Conservation (phyloP, 129 eudicot species). For the Ambrosia artemisiifolia region DNA sequence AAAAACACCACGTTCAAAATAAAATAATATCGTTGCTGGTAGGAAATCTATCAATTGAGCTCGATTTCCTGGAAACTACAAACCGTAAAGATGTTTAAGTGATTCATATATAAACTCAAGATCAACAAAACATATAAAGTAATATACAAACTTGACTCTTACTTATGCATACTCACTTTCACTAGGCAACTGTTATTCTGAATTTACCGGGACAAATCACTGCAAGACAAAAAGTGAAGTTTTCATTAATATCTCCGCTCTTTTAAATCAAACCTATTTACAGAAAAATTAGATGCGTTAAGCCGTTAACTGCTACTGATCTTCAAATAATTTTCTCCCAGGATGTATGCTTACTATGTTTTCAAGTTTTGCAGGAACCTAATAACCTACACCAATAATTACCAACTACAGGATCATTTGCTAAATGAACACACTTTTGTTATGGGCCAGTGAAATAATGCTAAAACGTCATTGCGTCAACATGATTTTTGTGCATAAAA, state of each 20-base stretch:
- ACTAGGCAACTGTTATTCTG: conserved; percentile 6
- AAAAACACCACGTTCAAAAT: conserved; percentile 39
- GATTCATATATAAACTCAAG: neutral
- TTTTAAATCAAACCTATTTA: neutral
- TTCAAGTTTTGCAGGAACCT: conserved; percentile 8
- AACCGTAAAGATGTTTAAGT: conserved; percentile 7
- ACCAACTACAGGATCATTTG: neutral
- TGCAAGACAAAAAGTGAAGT: conserved; percentile 19
- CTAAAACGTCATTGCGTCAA: neutral
- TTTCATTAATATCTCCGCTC: neutral
- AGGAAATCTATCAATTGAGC: conserved; percentile 47
- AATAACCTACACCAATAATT: neutral
- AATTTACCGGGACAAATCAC: conserved; percentile 23
- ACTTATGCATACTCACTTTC: conserved; percentile 32
- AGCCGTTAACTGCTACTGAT: neutral
- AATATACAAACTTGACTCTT: conserved; percentile 14
- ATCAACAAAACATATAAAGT: neutral
- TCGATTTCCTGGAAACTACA: conserved; percentile 31
- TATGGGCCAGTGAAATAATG: neutral
- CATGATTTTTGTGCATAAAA: neutral
- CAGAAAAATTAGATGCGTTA: neutral
- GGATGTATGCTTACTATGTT: neutral
- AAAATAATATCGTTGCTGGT: conserved; percentile 29
- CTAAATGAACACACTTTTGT: neutral
- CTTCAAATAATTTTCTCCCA: neutral